Conservation (phyloP, 306 rosid genomes). For the Hippophae rhamnoides region DNA sequence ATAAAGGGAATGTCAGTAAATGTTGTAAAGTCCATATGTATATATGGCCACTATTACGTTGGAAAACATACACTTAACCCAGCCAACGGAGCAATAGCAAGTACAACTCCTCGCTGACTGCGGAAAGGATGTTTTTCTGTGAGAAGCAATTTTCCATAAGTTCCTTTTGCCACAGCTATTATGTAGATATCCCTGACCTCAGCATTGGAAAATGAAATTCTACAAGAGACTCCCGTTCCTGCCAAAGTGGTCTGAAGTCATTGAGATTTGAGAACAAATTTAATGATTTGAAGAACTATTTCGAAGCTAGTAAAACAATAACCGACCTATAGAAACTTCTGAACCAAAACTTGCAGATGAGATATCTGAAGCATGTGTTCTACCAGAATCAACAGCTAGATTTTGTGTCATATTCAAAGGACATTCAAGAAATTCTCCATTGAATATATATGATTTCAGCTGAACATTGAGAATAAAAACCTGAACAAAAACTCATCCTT, state of each 20-base stretch:
- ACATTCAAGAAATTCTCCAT: conserved; percentile 40
- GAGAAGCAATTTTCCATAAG: conserved; percentile 55
- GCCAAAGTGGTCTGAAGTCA: conserved; percentile 14
- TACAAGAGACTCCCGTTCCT: conserved; percentile 67
- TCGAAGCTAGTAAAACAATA: conserved; percentile 7
- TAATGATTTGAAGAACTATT: conserved; percentile 1
- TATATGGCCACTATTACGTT: background rate
- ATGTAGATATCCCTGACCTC: conserved; percentile 61
- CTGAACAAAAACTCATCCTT: conserved; percentile 34
- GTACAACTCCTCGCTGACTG: conserved; percentile 70
- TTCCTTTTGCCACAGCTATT: conserved; percentile 45
- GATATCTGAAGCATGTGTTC: conserved; percentile 33
- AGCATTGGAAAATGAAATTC: conserved; percentile 71
- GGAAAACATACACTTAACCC: conserved; percentile 55
- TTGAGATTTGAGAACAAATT: background rate
- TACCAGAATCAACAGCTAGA: conserved; percentile 32
- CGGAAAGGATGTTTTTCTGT: conserved; percentile 79
- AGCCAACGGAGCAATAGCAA: conserved; percentile 77
- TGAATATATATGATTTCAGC: conserved; percentile 42
- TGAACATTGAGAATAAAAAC: conserved; percentile 60
- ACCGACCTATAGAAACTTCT: conserved; percentile 69
- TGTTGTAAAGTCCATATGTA: too few species aligned
- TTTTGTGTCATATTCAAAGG: conserved; percentile 25
- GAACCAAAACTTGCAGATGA: conserved; percentile 75
- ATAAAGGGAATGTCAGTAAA: too few species aligned